These are phyloP conservation scores for Sporodiniella umbellata DNA, from an alignment of 371 early-diverging fungal genomes.

Conservation along the genomic window DNA sequence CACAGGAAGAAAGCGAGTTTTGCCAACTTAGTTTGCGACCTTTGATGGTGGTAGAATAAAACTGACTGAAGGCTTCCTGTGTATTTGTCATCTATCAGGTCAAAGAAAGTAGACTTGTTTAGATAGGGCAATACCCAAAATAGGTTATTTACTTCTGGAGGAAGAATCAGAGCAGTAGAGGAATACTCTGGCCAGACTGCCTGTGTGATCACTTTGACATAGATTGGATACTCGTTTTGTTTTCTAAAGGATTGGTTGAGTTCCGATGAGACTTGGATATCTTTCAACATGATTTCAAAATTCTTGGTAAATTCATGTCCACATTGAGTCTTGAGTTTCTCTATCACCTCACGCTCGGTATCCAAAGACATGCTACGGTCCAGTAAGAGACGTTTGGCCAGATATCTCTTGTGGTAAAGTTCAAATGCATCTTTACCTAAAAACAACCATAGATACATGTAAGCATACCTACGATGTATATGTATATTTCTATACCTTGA, in stretches of 20 bases:
- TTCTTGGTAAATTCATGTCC: constrained; percentile 87
- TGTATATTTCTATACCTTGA: constrained; percentile 51
- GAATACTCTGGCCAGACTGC: constrained; percentile 88
- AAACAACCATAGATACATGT: background rate
- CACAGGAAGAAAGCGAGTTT: constrained; percentile 73
- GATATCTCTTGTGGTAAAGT: constrained; percentile 87
- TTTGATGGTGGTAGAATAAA: constrained; percentile 74
- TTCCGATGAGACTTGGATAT: constrained; percentile 79
- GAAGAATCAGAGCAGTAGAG: constrained; percentile 60
- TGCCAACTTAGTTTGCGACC: constrained; percentile 86
- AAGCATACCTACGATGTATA: background rate
- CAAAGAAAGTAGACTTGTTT: background rate
- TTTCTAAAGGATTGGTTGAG: constrained; percentile 47
- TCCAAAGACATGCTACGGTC: constrained; percentile 77
- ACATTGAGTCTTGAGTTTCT: constrained; percentile 83
- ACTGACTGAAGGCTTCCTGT: constrained; percentile 67
- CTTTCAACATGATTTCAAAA: constrained; percentile 92
- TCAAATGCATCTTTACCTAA: constrained; percentile 92
- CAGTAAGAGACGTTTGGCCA: constrained; percentile 85
- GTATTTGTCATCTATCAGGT: constrained; percentile 53
- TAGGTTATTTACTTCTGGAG: constrained; percentile 61
- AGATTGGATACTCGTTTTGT: constrained; percentile 56
- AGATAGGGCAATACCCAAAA: too few relatives aligned
- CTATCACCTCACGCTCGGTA: constrained; percentile 79
- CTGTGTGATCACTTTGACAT: constrained; percentile 80